These are phyloP conservation scores for Termitomyces sp. DNA, from an alignment of 768 basidiomycete species.

Conservation along the genomic window DNA sequence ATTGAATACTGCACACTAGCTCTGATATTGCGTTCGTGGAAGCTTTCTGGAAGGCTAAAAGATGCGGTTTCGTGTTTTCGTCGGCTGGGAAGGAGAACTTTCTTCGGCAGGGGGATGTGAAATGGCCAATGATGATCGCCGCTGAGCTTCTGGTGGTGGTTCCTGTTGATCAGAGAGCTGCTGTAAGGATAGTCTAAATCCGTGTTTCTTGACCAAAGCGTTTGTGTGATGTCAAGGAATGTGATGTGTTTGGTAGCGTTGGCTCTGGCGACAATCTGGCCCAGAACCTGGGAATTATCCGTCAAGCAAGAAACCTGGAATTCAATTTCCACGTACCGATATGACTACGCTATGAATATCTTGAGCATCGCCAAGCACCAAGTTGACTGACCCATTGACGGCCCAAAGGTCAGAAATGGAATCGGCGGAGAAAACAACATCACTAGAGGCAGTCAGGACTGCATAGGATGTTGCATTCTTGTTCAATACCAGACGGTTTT, in stretches of 20 bases:
- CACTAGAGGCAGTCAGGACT: slow-evolving; percentile 39
- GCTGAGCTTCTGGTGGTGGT: slow-evolving; percentile 21
- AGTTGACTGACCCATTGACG: slow-evolving; percentile 24
- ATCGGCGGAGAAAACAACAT: slow-evolving; percentile 29
- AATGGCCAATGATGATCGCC: slow-evolving; percentile 33
- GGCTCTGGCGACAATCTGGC: slow-evolving; percentile 33
- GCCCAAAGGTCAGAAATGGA: slow-evolving; percentile 20
- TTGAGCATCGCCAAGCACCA: slow-evolving; percentile 32
- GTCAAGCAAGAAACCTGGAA: background rate
- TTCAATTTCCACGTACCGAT: slow-evolving; percentile 28
- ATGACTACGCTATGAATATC: slow-evolving; percentile 42
- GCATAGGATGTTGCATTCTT: slow-evolving; percentile 36
- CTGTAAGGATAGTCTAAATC: slow-evolving; percentile 18
- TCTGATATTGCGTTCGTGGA: slow-evolving; percentile 30
- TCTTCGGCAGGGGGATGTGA: slow-evolving; percentile 32
- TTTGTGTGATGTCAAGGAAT: slow-evolving; percentile 27
- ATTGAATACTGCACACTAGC: slow-evolving; percentile 32
- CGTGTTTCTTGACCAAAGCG: slow-evolving; percentile 32
- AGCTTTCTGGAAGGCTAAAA: slow-evolving; percentile 32
- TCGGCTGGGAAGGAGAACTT: slow-evolving; percentile 18
- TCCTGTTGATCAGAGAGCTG: slow-evolving; percentile 3
- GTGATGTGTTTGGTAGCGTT: slow-evolving; percentile 24
- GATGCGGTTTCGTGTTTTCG: slow-evolving; percentile 15
- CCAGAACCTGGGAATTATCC: slow-evolving; percentile 22
- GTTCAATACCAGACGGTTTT: slow-evolving; percentile 5